Conservation (phyloP, 495 filamentous ascomycete species). For the Tuber brumale region DNA sequence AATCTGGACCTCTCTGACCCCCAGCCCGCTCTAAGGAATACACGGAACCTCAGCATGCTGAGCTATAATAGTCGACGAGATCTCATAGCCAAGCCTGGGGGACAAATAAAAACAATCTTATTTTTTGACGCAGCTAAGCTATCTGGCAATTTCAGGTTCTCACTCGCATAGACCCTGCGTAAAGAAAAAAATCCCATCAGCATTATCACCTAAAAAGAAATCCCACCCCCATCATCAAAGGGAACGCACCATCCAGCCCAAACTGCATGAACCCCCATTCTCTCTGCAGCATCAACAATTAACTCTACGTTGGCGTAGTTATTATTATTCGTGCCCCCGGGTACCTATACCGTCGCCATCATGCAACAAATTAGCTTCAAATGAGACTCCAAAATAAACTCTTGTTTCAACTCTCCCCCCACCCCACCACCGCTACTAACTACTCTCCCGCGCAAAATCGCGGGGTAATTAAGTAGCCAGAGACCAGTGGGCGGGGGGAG, state of each 20-base stretch:
- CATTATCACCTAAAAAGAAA: conserved; percentile 12
- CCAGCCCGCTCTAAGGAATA: conserved; percentile 96
- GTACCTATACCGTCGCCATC: conserved; percentile 49
- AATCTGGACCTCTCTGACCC: conserved; percentile 72
- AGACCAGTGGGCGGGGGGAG: not conserved
- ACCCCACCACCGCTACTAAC: conserved; percentile 54
- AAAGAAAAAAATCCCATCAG: conserved; percentile 15
- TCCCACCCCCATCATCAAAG: not conserved
- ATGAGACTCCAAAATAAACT: not conserved
- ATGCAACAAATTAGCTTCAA: not conserved
- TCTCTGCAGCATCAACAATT: conserved; percentile 98
- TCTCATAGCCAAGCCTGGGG: conserved; percentile 95
- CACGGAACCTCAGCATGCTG: conserved; percentile 95
- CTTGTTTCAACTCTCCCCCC: not conserved
- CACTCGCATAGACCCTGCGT: conserved; percentile 88
- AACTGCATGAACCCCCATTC: conserved; percentile 94
- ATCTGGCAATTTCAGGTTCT: conserved; percentile 95
- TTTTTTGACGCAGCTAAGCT: conserved; percentile 89
- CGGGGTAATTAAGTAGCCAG: not conserved
- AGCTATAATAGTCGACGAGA: conserved; percentile 97
- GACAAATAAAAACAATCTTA: conserved; percentile 98
- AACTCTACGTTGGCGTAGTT: conserved; percentile 99
- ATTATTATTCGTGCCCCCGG: conserved; percentile 98
- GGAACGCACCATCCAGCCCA: conserved; percentile 90
- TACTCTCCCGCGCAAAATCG: not conserved